A percentile compares a stretch with the other conserved stretches of the same genome.
These are phyloP conservation scores for Pythium graminicola DNA, from an alignment of 352 stramenopile genomes.

Conservation along the genomic window DNA sequence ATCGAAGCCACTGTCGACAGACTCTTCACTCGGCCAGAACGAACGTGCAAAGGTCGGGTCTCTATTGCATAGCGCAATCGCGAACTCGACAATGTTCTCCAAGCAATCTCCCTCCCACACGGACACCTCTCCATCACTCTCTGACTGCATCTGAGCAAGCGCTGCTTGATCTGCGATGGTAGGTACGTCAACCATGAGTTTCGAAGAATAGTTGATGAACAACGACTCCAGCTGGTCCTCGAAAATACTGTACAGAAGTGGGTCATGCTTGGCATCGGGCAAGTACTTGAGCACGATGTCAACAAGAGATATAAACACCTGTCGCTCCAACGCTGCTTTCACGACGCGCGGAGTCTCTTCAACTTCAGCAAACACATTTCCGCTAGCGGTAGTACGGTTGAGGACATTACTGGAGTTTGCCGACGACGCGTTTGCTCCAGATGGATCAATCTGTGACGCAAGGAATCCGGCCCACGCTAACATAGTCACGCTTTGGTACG, in stretches of 20 bases:
- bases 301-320: conserved; percentile 60
- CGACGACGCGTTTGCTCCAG: conserved; percentile 25
- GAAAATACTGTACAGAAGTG: conserved; percentile 63
- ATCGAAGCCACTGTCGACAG: conserved; percentile 5
- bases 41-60: conserved; percentile 49
- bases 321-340: conserved; percentile 61
- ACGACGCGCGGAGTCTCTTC: conserved; percentile 46
- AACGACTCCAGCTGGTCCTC: conserved; percentile 63
- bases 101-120: conserved; percentile 70
- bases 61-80: conserved; percentile 48
- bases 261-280: conserved; percentile 62
- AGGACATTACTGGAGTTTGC: conserved; percentile 18
- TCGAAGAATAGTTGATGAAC: conserved; percentile 65
- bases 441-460: conserved; percentile 21
- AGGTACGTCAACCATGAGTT: conserved; percentile 74
- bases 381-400: conserved; percentile 17
- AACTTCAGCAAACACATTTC: conserved; percentile 48
- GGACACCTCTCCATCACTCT: conserved; percentile 46
- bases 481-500: conserved; percentile 69
- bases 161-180: conserved; percentile 63
- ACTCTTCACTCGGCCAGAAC: conserved; percentile 54
- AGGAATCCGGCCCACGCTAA: conserved; percentile 70
- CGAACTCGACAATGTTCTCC: conserved; percentile 74
- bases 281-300: conserved; percentile 73
- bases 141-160: conserved; percentile 56